These are phyloP conservation scores for Mucor indicus DNA, from an alignment of 371 early-diverging fungal genomes.

Conservation along the genomic window DNA sequence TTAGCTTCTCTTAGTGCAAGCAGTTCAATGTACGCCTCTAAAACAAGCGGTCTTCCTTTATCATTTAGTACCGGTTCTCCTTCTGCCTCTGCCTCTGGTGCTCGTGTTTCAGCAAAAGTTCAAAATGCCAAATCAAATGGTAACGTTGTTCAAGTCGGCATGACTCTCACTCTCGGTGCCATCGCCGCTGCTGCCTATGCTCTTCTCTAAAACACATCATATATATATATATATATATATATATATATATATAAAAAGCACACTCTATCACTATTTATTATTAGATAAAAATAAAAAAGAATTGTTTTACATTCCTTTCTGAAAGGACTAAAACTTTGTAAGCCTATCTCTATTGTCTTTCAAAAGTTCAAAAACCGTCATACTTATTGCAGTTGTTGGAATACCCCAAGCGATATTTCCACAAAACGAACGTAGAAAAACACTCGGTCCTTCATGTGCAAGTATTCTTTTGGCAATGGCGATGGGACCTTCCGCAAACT, in stretches of 20 bases:
- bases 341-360: constrained; percentile 51
- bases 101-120: background rate
- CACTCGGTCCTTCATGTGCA: constrained; percentile 57
- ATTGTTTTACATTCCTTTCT: constrained; percentile 4
- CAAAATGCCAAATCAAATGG: constrained; percentile 10
- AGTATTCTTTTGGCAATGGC: constrained; percentile 58
- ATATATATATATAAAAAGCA: too few relatives aligned
- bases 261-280: too few relatives aligned
- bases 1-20: background rate
- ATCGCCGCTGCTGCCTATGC: constrained; percentile 5
- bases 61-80: constrained; percentile 14
- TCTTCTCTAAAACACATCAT: constrained; percentile 12
- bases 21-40: constrained; percentile 1
- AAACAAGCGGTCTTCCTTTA: constrained; percentile 2
- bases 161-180: constrained; percentile 14
- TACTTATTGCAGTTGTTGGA: constrained; percentile 68
- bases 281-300: too few relatives aligned
- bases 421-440: constrained; percentile 62
- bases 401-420: constrained; percentile 71
- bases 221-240: too few relatives aligned
- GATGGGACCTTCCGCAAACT: constrained; percentile 25
- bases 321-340: background rate
- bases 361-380: constrained; percentile 75
- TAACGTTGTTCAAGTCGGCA: constrained; percentile 6
- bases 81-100: constrained; percentile 4